Evolutionary conservation across 441 rosid species (phyloP), one percentile per base, ranked within the genome.

Genomic region (Biscutella laevigata): DNA sequence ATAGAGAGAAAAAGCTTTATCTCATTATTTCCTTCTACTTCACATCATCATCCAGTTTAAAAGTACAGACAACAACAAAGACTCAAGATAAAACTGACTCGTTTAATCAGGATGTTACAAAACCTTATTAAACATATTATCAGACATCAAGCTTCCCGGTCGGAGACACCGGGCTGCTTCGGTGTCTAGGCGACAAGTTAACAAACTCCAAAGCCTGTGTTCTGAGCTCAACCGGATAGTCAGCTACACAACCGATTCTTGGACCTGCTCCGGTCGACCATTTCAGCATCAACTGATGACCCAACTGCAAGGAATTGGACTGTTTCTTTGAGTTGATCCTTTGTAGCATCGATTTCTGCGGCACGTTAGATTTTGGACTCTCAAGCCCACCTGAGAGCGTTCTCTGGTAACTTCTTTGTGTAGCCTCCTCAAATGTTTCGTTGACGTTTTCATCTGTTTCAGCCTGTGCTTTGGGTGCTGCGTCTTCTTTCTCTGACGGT

Each of bases 211-310:
- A 49, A 22, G 98, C 96, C 68, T 84, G 95, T 24, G 66, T 48
- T 59, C 98, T 77, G 21, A 90, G 68, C 57, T 84, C 74, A 3
- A 70, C 53, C 0, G 98, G 96, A 62, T 87, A 90, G 68, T 90
- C 98, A 1, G 92, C 95, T 38, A 82, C 78, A 55, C 98, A 90
- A 14, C 98, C 98, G 3, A 87, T 90, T 57, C 98, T 77, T 21
- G 95, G 96, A 26, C 98, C 98, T 6, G 79, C 96, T 15, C 98
- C 96, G 0, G 88, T 87, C 19, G 96, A 71, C 98, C 96, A 90
- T 66, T 81, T 83, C 50, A 68, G 81, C 7, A 88, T 46, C 37
- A 90, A 69, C 39, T 90, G 92, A 72, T 81, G 75, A 19, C 96
- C 98, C 45, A 90, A 63, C 49, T 90, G 95, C 53, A 83, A 78